Evolutionary conservation across 1,284 basidiomycete species (phyloP).

Genomic region (Ceratobasidium sp.): DNA sequence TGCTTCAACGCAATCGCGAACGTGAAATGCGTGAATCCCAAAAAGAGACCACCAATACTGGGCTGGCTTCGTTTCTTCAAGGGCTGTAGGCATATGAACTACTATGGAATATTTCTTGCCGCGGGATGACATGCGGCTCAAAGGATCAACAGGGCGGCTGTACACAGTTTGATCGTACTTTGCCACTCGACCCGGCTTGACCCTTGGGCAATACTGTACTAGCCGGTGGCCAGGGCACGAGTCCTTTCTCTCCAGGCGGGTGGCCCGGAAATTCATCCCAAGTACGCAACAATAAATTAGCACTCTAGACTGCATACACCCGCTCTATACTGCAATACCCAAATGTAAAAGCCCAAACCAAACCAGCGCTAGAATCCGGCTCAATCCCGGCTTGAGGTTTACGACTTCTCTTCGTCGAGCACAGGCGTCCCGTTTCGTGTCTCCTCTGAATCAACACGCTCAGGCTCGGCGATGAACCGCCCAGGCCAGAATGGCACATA

Average conservation of each 20-base stretch:
- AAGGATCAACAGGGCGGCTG: conserved; percentile 6
- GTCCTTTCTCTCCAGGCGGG: neutral
- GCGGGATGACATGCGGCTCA: neutral
- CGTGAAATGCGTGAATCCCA: conserved; percentile 20
- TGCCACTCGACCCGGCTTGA: neutral
- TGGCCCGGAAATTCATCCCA: neutral
- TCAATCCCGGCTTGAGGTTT: neutral
- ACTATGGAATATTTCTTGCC: neutral
- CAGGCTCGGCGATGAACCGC: conserved; percentile 59
- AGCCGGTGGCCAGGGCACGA: neutral
- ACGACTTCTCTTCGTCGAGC: conserved; percentile 4
- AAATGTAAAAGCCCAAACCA: neutral
- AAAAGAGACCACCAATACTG: neutral
- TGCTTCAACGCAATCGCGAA: conserved; percentile 36
- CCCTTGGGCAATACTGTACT: neutral
- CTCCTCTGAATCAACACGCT: conserved; percentile 6
- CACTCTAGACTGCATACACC: conserved; percentile 5
- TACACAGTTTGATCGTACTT: neutral
- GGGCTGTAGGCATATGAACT: conserved; percentile 3
- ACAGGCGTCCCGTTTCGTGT: conserved; percentile 25
- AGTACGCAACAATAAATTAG: neutral
- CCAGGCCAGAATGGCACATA: conserved; percentile 71
- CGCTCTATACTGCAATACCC: neutral
- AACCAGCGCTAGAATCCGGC: neutral
- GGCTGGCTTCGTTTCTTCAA: conserved; percentile 20